These are phyloP conservation scores for Chrysanthemum lavandulifolium DNA, from an alignment of 129 eudicot species.

Conservation along the genomic window DNA sequence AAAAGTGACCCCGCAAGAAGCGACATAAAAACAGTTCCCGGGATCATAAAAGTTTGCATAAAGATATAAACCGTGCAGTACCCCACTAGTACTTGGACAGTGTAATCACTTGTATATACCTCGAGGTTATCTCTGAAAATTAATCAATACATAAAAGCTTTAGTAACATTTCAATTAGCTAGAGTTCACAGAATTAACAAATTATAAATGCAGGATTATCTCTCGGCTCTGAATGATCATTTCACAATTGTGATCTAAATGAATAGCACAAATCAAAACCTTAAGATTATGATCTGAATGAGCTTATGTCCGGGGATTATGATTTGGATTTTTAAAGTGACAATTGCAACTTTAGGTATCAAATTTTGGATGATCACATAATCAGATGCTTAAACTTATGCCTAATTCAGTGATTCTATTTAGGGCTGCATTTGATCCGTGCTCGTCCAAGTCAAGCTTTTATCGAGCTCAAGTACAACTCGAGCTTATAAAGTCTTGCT, in stretches of 20 bases:
- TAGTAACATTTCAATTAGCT: background rate
- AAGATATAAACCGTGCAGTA: conserved; percentile 80
- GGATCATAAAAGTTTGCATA: conserved; percentile 99
- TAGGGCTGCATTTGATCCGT: too few species aligned
- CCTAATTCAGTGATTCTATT: too few species aligned
- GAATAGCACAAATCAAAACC: background rate
- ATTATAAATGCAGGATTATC: background rate
- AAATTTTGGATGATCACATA: too few species aligned
- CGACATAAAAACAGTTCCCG: conserved; percentile 94
- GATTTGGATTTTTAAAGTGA: too few species aligned
- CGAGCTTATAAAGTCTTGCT: too few species aligned
- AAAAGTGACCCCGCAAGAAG: conserved; percentile 84
- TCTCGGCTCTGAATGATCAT: background rate
- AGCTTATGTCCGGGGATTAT: too few species aligned
- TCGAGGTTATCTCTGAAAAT: conserved; percentile 68
- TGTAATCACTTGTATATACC: conserved; percentile 89
- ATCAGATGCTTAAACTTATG: too few species aligned
- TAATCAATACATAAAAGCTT: too few species aligned
- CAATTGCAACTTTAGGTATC: too few species aligned
- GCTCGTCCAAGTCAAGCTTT: too few species aligned
- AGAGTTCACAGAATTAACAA: background rate
- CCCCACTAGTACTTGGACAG: conserved; percentile 78
- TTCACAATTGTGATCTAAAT: background rate
- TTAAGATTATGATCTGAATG: too few species aligned
- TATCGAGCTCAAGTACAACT: too few species aligned